Percentiles rank a stretch among this genome's conserved stretches.
Evolutionary conservation across 2,329 filamentous ascomycete species (phyloP).

Genomic region (Didymella glomerata): DNA sequence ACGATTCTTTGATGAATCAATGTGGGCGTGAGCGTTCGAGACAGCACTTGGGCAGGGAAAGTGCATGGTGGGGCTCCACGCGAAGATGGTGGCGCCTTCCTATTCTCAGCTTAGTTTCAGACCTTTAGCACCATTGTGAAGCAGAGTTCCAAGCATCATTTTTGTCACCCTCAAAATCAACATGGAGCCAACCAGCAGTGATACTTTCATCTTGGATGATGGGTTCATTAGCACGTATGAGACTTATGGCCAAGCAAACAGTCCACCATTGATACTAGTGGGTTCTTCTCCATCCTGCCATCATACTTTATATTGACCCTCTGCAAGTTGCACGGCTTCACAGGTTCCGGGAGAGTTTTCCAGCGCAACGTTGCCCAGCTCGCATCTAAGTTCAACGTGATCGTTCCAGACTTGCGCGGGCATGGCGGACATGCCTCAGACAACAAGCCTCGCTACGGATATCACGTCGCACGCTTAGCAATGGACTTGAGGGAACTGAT

Average conservation of each 20-base stretch:
- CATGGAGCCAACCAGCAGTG: too few species aligned
- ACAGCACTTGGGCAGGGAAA: background rate
- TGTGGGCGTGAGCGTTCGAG: background rate
- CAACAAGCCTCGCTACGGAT: slow-evolving; percentile 39
- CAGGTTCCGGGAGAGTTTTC: slow-evolving; percentile 35
- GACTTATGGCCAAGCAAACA: slow-evolving; percentile 20
- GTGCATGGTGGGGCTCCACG: too few species aligned
- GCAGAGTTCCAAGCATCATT: too few species aligned
- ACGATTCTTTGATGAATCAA: background rate
- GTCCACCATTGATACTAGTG: slow-evolving; percentile 28
- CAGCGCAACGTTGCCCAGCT: slow-evolving; percentile 26
- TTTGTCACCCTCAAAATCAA: too few species aligned
- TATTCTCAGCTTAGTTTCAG: background rate
- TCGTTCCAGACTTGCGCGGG: slow-evolving; percentile 37
- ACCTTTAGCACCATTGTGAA: background rate
- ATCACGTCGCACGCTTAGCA: slow-evolving; percentile 40
- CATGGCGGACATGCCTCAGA: slow-evolving; percentile 35
- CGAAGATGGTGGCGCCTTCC: background rate
- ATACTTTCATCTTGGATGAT: too few species aligned
- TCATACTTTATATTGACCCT: background rate
- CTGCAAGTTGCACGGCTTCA: slow-evolving; percentile 39
- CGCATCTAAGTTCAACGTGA: slow-evolving; percentile 20
- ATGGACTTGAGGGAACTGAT: slow-evolving; percentile 39
- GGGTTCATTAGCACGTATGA: slow-evolving; percentile 8
- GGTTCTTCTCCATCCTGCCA: background rate